Evolutionary conservation across 2,329 filamentous ascomycete genomes (phyloP).

Genomic region (Chrysoporthe deuterocubensis): DNA sequence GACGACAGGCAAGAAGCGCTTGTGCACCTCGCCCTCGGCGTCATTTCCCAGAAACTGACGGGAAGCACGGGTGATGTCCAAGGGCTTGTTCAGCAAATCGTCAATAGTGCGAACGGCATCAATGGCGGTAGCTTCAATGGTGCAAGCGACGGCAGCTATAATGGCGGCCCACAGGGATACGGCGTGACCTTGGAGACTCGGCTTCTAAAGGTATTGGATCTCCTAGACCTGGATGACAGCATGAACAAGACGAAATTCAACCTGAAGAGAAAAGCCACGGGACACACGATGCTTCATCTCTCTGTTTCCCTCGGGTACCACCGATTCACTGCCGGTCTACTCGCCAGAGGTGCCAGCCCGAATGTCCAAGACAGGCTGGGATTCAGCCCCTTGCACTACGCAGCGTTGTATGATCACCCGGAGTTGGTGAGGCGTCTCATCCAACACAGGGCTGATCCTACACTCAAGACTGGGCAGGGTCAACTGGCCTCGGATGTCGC

Average conservation of each 20-base stretch:
- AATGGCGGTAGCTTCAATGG: constrained; percentile 49
- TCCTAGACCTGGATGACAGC: constrained; percentile 78
- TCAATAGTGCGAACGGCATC: constrained; percentile 50
- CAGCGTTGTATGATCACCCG: constrained; percentile 74
- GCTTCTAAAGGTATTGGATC: constrained; percentile 74
- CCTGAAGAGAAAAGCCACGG: constrained; percentile 62
- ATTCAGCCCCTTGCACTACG: constrained; percentile 82
- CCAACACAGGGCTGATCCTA: constrained; percentile 72
- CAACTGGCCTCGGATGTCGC: constrained; percentile 74
- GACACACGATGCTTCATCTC: constrained; percentile 81
- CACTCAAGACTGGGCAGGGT: constrained; percentile 69
- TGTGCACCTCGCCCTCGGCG: constrained; percentile 68
- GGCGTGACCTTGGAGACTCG: constrained; percentile 62
- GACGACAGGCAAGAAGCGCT: constrained; percentile 72
- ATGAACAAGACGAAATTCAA: constrained; percentile 70
- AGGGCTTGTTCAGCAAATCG: constrained; percentile 64
- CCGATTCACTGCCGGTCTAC: constrained; percentile 74
- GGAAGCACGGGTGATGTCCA: constrained; percentile 63
- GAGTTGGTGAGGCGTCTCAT: constrained; percentile 79
- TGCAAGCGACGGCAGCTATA: constrained; percentile 39
- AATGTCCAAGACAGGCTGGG: constrained; percentile 77
- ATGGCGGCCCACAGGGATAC: constrained; percentile 31
- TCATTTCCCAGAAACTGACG: constrained; percentile 67
- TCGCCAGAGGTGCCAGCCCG: constrained; percentile 77
- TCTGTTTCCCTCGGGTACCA: constrained; percentile 76